Conservation (phyloP, 2,329 filamentous ascomycete species). For the Kalmusia sp. region DNA sequence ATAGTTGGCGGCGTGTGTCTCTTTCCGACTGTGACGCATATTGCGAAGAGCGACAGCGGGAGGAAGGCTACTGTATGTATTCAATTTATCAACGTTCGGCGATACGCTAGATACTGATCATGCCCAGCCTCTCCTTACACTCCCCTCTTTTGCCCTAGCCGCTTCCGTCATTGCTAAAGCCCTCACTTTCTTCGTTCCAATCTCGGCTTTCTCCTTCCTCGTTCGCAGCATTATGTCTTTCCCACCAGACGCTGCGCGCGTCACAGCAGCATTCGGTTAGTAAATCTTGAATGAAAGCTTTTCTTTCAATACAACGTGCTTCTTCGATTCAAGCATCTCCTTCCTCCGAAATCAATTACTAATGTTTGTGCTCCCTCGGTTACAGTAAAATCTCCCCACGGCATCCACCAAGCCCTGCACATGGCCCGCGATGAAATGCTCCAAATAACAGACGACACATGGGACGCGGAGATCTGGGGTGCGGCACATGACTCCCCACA, state of each 20-base stretch:
- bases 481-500: constrained; percentile 49
- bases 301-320: no score
- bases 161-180: constrained; percentile 48
- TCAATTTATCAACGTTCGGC: constrained; percentile 6
- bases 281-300: no score
- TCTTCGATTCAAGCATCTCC: constrained; percentile 55
- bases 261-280: background rate
- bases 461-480: constrained; percentile 67
- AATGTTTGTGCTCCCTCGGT: no score
- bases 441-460: constrained; percentile 63
- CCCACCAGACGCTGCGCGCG: constrained; percentile 49
- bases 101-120: background rate
- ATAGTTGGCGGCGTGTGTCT: constrained; percentile 48
- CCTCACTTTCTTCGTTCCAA: constrained; percentile 53
- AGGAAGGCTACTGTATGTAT: constrained; percentile 47
- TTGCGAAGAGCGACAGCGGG: constrained; percentile 53
- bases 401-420: constrained; percentile 63
- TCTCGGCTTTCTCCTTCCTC: constrained; percentile 47
- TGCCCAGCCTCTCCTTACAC: constrained; percentile 13
- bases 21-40: constrained; percentile 57
- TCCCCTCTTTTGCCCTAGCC: constrained; percentile 27
- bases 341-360: no score
- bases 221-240: constrained; percentile 54
- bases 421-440: constrained; percentile 66
- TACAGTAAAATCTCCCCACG: constrained; percentile 51